Evolutionary conservation across 2,329 filamentous ascomycete species (phyloP), one percentile per base, ranked within the genome.

Genomic region (Monosporascus cannonballus): DNA sequence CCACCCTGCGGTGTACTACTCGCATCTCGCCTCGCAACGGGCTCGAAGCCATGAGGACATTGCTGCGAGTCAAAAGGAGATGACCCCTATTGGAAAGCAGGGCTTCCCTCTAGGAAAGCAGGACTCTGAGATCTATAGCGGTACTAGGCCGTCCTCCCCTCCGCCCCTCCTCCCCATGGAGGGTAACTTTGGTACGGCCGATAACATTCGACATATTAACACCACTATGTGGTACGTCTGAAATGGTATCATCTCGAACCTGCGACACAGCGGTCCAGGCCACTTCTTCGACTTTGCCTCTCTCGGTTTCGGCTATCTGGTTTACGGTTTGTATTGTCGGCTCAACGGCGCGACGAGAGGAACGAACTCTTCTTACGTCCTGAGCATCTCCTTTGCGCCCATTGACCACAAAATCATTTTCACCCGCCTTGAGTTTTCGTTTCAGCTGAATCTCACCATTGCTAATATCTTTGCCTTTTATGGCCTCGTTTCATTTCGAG

Each of bases 1-100:
- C 0, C 89, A 85, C 59, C 94, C 94, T 0, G 91, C 94, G 0
- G 87, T 97, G 0, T 99, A 99, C 77, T 99, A 99, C 61, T 91
- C 95, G 0, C 94, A 99, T 70, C 72, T 99, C 57, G 91, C 92
- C 36, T 87, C 90, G 8, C 83, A 84, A 53, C 89, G 94, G 48
- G 90, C 89, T 20, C 84, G 85, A 51, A 76, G 84, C 3, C 94
- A 99, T 59, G 85, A 93, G 63, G 68, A 76, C 53, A 59, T 73
- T 3, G 64, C 73, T 0, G 66, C 74, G 0, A 78, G 74, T 17
- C 71, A 74, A 15, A 68, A 56, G 71, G 79, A 63, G 66, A 74
- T 74, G 49, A 22, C 20, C 11, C 67, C 69, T 48, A 59, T 71
- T 11, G 73, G 73, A 11, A 74, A 76, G 57, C 71, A 73, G 14